phyloP scores from a whole-genome alignment of 352 stramenopile genomes.

The Globisporangium canariense region DNA sequence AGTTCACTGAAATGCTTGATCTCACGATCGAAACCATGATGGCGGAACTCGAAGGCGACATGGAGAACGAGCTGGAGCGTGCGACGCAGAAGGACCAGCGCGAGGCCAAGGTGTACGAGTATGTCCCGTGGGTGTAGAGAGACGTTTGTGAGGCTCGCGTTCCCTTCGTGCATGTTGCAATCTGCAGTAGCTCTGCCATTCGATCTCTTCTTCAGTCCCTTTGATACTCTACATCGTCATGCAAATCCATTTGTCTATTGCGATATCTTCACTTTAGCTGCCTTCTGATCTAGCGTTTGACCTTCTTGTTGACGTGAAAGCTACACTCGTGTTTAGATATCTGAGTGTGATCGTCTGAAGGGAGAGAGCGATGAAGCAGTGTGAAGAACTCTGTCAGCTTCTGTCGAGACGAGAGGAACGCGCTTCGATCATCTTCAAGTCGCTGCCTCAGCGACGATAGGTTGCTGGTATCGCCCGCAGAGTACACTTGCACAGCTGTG shows the following conservation, averaged over 20 bases:
- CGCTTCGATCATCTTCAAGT: conserved; percentile 1
- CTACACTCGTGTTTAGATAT: background rate
- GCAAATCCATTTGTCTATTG: background rate
- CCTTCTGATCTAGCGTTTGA: background rate
- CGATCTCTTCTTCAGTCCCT: background rate
- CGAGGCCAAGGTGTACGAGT: conserved; percentile 18
- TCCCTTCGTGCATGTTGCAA: background rate
- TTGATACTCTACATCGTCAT: background rate
- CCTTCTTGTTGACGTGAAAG: background rate
- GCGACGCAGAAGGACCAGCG: background rate
- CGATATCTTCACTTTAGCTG: background rate
- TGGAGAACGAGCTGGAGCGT: conserved; percentile 1
- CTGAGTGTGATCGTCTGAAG: background rate
- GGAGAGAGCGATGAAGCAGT: conserved; percentile 6
- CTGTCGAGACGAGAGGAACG: conserved; percentile 11
- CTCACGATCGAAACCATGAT: conserved; percentile 9
- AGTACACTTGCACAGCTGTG: background rate
- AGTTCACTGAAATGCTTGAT: conserved; percentile 4
- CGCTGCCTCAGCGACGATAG: background rate
- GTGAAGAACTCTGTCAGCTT: background rate
- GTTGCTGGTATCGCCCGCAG: background rate
- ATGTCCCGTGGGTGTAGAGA: conserved; percentile 10
- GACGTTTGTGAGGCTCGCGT: background rate
- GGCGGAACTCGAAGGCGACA: background rate
- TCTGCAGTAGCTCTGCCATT: background rate